Percentiles rank a stretch among this genome's conserved stretches.
Conservation (phyloP, 768 basidiomycete genomes). For the Boletus edulis region DNA sequence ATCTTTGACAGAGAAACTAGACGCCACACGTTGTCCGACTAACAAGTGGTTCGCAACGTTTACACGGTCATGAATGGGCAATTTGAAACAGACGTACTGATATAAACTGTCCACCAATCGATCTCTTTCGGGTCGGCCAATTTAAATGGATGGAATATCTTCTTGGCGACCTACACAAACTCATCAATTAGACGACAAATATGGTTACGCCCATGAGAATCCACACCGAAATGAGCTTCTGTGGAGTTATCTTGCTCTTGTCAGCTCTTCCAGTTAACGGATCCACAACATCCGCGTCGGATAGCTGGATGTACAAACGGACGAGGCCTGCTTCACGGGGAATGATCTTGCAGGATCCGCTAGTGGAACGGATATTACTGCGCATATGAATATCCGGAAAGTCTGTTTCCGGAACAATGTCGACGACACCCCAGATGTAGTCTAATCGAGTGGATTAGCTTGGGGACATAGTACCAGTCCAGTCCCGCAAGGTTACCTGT, state of each 20-base stretch:
- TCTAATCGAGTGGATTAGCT: not conserved
- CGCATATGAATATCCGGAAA: slow-evolving; percentile 1
- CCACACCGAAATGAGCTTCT: not conserved
- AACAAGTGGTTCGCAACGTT: too few relatives aligned
- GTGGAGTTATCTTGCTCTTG: not conserved
- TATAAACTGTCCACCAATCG: not conserved
- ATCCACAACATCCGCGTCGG: not conserved
- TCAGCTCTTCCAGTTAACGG: not conserved
- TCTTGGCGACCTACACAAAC: not conserved
- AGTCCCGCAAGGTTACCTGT: not conserved
- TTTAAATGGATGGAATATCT: not conserved
- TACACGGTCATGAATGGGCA: not conserved
- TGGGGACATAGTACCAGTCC: not conserved
- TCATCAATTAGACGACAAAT: not conserved
- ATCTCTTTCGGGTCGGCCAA: not conserved
- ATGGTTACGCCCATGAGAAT: not conserved
- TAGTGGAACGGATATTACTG: not conserved
- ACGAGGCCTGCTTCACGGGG: not conserved
- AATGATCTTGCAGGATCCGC: not conserved
- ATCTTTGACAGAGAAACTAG: too few relatives aligned
- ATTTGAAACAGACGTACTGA: not conserved
- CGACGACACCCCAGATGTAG: slow-evolving; percentile 1
- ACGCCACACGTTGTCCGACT: too few relatives aligned
- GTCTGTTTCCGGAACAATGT: not conserved
- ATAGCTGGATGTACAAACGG: not conserved